Base-by-base conservation (phyloP, 352 stramenopile species). In the Globisporangium barbulae region DNA sequence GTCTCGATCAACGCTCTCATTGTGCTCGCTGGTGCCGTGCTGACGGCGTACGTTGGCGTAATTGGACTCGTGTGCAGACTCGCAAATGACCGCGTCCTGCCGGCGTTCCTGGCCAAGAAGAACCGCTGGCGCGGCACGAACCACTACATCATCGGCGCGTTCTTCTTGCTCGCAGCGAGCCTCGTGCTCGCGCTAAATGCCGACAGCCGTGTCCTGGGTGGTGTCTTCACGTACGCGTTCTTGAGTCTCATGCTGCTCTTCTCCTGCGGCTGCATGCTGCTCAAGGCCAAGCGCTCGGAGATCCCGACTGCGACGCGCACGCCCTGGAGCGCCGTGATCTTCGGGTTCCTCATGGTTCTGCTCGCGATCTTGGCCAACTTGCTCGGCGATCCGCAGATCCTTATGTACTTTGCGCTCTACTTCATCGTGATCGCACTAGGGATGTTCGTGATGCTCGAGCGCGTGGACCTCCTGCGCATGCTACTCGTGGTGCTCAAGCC, bases 181-280 rank as follows among this genome's bases (percentile, higher is more conserved):
- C 76, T 93, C 25, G 82, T 91, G 22, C 28, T 94, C 5, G 60
- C 90, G 22, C 70, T 95, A 21, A 75, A 93, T 44, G 85, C 82
- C 31, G 76, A 97, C 53, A 86, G 90, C 17, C 78, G 67, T 7
- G 87, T 81, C 15, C 71, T 97, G 0, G 78, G 76, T 8, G 86
- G 88, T 15, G 89, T 97, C 9, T 97, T 95, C 70, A 93, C 80
- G 33, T 93, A 91, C 62, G 79, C 88, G 19, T 97, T 96, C 58
- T 64, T 96, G 15, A 78, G 75, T 0, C 70, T 96, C 3, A 94
- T 97, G 81, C 72, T 70, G 1, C 81, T 97, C 63, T 97, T 96
- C 68, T 78, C 87, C 22, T 77, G 74, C 41, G 85, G 85, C 21
- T 92, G 84, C 57, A 91, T 96, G 65, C 41, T 96, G 17, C 81